Evolutionary conservation across 768 basidiomycete genomes (phyloP), one percentile per base, ranked within the genome.

Genomic region (Postia placenta): DNA sequence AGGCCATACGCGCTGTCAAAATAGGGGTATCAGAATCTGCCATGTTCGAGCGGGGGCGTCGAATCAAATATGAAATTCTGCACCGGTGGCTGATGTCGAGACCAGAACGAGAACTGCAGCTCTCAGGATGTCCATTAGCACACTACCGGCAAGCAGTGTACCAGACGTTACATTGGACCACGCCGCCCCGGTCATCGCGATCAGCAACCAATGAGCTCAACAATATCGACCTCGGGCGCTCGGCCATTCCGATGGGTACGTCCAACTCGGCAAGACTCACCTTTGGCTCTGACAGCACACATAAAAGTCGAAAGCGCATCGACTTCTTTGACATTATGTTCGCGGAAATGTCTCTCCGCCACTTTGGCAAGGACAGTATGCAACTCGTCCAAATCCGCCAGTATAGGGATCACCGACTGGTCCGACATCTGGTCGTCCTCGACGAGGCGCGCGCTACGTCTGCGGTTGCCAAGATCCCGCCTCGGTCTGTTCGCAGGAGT

Each of bases 291-390:
- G 43, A 89, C 77, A 14, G 80, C 75, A 56, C 78, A 82, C 85
- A 90, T 85, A 56, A 91, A 90, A 25, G 81, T 77, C 17, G 86
- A 85, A 35, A 91, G 69, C n/a, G 82, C 85, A 52, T 91, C 89
- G 41, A 87, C 81, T 65, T 92, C 89, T 64, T 83, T 83, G 45
- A 82, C 72, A 11, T 73, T 72, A 49, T 79, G 70, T 33, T 84
- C 80, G 49, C 77, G 72, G 62, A 88, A 91, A 65, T 92, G 89
- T 47, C 73, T 73, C 58, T 88, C 83, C 2, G 81, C 87, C 35
- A 92, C 74, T 6, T 69, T 67, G 2, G 88, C 88, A 27, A 92
- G 66, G 38, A 85, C 74, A 0, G 63, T 69, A 50, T 88, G 83
- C 14, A 88, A 69, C 30, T 89, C 87, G 27, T 72, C 74, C 11